Base-by-base conservation (phyloP, 2,329 filamentous ascomycete species). In the Fusarium sp. region DNA sequence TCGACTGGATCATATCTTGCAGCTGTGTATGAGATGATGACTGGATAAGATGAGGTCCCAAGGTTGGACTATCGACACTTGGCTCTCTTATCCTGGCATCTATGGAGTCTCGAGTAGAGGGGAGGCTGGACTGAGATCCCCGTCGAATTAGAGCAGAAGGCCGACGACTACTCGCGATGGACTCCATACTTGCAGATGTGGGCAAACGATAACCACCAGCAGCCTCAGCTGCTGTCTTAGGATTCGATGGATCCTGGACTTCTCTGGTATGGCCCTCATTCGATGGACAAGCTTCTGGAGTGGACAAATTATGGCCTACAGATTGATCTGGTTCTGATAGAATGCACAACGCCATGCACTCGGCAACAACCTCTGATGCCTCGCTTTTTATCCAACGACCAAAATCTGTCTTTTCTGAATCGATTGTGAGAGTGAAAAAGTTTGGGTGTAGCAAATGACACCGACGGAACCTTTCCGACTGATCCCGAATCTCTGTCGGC, bases 371-470 rank as follows among this genome's bases (percentile, higher is more conserved):
- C 77, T 95, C 93, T 2, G 92, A 88, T 10, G 92, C 89, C 70
- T 94, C 92, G 72, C 90, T 92, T 72, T 92, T 93, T 74, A 93
- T 87, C 91, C 91, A 96, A 54, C 92, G 88, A 44, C 91, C 90
- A 65, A 89, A 86, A 74, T 96, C 92, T 1, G 86, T 90, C 76
- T 94, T 88, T 77, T 96, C 93, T 4, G 93, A 92, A 67, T 96
- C 93, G 49, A 93, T 86, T 0, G 92, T 95, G 46, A 92, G 85
- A 40, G 86, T 91, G 77, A 93, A 94, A 78, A 96, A 95, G 78
- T 94, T 94, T n/a, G 92, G 91, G 77, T 96, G 93, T 18, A 96
- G 81, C 8, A 93, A 80, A 79, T 96, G 93, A 37, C 88, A 87
- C 68, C 89, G 87, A 40, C 92, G 86, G 77, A 93, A 94, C 22